A percentile compares a stretch with the other conserved stretches of the same genome.
phyloP scores from a whole-genome alignment of 1,284 basidiomycete species.

The Mycena citricolor region DNA sequence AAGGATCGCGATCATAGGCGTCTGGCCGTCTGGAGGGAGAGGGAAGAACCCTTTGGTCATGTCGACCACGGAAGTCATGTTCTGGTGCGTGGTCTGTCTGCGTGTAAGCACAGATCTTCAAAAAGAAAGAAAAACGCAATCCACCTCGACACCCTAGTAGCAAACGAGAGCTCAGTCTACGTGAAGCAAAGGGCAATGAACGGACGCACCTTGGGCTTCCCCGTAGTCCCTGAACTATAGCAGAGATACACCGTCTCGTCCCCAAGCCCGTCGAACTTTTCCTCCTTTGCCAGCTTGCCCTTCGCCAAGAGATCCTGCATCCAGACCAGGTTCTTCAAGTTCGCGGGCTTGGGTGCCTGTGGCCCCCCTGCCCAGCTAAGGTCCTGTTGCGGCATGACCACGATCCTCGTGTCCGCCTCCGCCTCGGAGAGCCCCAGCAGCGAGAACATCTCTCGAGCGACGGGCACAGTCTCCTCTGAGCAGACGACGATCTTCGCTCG shows the following conservation, averaged over 20 bases:
- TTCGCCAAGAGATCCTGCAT: constrained; percentile 42
- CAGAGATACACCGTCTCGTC: constrained; percentile 62
- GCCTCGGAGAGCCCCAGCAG: constrained; percentile 49
- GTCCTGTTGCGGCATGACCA: constrained; percentile 47
- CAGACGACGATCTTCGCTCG: constrained; percentile 56
- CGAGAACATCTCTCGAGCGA: constrained; percentile 56
- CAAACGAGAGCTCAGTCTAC: constrained; percentile 40
- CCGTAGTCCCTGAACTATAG: constrained; percentile 68
- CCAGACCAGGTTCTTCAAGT: no score
- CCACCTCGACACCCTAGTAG: constrained; percentile 59
- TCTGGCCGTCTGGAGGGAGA: constrained; percentile 32
- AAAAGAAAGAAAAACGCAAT: neutral
- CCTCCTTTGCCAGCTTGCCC: constrained; percentile 35
- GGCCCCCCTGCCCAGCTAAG: constrained; percentile 23
- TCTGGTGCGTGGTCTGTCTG: constrained; percentile 62
- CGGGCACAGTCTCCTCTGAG: constrained; percentile 50
- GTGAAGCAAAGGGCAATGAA: constrained; percentile 42
- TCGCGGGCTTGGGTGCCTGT: constrained; percentile 44
- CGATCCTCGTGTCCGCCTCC: constrained; percentile 40
- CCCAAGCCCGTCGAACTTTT: constrained; percentile 36
- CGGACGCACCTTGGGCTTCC: constrained; percentile 49
- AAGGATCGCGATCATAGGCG: constrained; percentile 55
- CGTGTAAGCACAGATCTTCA: constrained; percentile 3
- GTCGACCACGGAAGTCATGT: constrained; percentile 54
- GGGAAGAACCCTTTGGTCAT: constrained; percentile 45